Percentiles rank a stretch among this genome's conserved stretches.
phyloP scores from a whole-genome alignment of 441 rosid genomes.

The Gossypium lobatum region DNA sequence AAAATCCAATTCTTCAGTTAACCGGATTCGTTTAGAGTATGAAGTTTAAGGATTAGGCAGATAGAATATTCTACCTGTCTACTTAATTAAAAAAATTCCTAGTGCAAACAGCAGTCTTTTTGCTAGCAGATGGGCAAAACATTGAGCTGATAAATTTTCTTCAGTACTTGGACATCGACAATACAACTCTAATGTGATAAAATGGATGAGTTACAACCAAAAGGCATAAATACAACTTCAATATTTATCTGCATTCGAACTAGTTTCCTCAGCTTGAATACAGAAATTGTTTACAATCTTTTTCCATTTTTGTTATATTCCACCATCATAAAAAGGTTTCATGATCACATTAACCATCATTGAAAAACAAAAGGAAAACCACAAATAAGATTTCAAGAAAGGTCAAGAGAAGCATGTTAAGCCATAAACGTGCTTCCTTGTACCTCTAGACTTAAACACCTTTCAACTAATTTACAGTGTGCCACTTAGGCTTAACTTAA shows the following conservation, averaged over 20 bases:
- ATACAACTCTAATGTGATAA: not conserved
- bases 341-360: not conserved
- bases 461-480: not conserved
- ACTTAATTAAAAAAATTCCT: not conserved
- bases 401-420: not conserved
- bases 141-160: not conserved
- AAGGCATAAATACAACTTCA: constrained; percentile 2
- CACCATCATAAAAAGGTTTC: not conserved
- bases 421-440: not conserved
- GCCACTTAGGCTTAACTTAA: not conserved
- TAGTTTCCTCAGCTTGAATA: constrained; percentile 5
- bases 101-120: not conserved
- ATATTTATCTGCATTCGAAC: not conserved
- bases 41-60: constrained; percentile 1
- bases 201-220: not conserved
- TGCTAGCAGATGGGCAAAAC: not conserved
- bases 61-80: not conserved
- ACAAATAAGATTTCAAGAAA: constrained; percentile 5
- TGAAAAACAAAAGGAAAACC: not conserved
- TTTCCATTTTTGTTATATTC: not conserved
- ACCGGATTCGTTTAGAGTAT: not conserved
- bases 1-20: not conserved
- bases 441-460: not conserved
- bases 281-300: not conserved
- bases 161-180: not conserved